Evolutionary conservation across 257 asterid species (phyloP).

Genomic region (Solanum appendiculatum): DNA sequence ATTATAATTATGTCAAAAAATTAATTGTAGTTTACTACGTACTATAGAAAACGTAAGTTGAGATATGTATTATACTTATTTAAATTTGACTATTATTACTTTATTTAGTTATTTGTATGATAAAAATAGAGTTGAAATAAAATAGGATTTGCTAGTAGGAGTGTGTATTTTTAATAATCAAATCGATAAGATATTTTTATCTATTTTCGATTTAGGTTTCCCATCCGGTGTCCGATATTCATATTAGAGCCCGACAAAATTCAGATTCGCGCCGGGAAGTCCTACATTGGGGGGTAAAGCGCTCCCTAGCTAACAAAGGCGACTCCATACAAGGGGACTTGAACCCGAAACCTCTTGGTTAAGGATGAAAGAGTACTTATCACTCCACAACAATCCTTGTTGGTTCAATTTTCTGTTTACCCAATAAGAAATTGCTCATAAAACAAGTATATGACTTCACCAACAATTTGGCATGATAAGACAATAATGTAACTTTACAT

Average conservation of each 20-base stretch:
- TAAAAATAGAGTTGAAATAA: not conserved
- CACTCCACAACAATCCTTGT: too few species aligned
- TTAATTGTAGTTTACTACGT: not conserved
- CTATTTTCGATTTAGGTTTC: fast-evolving
- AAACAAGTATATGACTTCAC: not conserved
- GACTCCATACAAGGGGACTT: too few species aligned
- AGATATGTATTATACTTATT: not conserved
- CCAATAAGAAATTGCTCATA: too few species aligned
- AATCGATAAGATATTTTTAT: too few species aligned
- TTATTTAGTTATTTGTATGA: not conserved
- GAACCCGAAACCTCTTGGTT: too few species aligned
- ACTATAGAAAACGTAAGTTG: not conserved
- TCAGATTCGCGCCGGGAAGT: too few species aligned
- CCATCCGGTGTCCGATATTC: too few species aligned
- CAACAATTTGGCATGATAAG: not conserved
- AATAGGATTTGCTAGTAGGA: not conserved
- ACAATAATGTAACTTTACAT: not conserved
- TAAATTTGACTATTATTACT: not conserved
- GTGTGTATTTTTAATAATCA: not conserved
- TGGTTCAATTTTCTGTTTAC: too few species aligned
- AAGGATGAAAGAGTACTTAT: too few species aligned
- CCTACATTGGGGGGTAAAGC: too few species aligned
- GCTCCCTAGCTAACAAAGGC: too few species aligned
- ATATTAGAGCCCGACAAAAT: too few species aligned
- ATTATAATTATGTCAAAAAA: not conserved